Evolutionary conservation across 163 green algal genomes (phyloP), one percentile per base, ranked within the genome.

Genomic region (Chlamydomonas reinhardtii): DNA sequence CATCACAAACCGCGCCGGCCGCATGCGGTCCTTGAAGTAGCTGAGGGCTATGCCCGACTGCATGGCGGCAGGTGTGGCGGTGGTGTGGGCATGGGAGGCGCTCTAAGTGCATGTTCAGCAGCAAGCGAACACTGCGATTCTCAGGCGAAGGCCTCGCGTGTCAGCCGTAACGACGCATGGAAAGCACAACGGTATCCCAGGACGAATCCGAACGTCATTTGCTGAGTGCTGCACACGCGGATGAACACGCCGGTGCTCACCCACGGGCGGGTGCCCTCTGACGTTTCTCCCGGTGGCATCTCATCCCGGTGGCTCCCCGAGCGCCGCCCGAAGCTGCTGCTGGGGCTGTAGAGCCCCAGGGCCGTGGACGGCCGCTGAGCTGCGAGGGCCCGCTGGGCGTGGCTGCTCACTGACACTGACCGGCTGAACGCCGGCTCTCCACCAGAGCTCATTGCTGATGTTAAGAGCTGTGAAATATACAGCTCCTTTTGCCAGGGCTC

Each of bases 21-120:
- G 22, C 66, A 76, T 62, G 14, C 61, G 62, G 4, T 59, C 66
- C 6, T 56, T 56, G 66, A 71, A 85, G 32, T 48, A 68, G 15
- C 29, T 22, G 31, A 85, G 68, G 6, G 77, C 77, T 3, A 61
- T 37, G 31, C 15, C 3, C 9, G 77, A 85, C 77, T 85, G 77
- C 31, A 31, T n/a, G 61, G 39, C 2, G 75, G n/a, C 3, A 24
- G 15, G 35, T 8, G 37, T 5, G 32, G 70, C 0, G 35, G 35
- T 4, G 19, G 35, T 35, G 70, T 4, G 19, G 34, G 20, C 19
- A 17, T n/a, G 32, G 32, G 31, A 27, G 15, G 16, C 31, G 31
- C 25, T 9, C 3, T 64, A 9, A 2, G 25, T 25, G 56, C 20
- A 25, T 64, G 56, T 64, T 64, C n/a, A n/a, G n/a, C n/a, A n/a